These are phyloP conservation scores for Yamadazyma buinensis DNA, from an alignment of 1,139 yeast species.

Conservation along the genomic window DNA sequence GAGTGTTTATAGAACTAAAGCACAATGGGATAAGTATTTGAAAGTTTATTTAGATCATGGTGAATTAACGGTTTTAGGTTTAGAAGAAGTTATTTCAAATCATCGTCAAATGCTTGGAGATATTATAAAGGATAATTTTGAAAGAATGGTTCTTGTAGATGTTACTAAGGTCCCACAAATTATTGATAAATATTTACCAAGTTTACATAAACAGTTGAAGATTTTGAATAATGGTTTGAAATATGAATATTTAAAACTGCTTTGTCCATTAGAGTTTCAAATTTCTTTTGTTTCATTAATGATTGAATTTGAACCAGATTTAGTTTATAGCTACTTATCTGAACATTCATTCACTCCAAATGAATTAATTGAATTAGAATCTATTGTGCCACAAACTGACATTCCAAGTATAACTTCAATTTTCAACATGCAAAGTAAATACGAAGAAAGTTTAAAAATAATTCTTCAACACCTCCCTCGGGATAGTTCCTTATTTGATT, in stretches of 20 bases:
- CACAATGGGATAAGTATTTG: slow-evolving; percentile 47
- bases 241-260: slow-evolving; percentile 25
- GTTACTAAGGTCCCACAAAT: slow-evolving; percentile 32
- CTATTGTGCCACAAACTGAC: slow-evolving; percentile 17
- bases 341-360: neutral
- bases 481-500: slow-evolving; percentile 15
- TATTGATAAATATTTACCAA: slow-evolving; percentile 34
- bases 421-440: slow-evolving; percentile 18
- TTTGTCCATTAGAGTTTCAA: slow-evolving; percentile 12
- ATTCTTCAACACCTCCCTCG: slow-evolving; percentile 16
- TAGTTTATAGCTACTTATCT: slow-evolving; percentile 15
- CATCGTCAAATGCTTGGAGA: slow-evolving; percentile 24
- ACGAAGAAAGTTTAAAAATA: slow-evolving; percentile 24
- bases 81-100: slow-evolving; percentile 37
- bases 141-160: slow-evolving; percentile 29
- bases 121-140: slow-evolving; percentile 33
- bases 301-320: slow-evolving; percentile 18
- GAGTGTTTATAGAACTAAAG: slow-evolving; percentile 51
- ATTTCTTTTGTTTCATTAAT: slow-evolving; percentile 32
- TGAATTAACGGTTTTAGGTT: slow-evolving; percentile 17
- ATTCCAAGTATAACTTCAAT: slow-evolving; percentile 32
- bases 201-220: slow-evolving; percentile 31
- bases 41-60: slow-evolving; percentile 29
- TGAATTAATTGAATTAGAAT: slow-evolving; percentile 14
- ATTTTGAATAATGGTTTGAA: slow-evolving; percentile 21